phyloP scores from a whole-genome alignment of 257 asterid species.

The Thymus quinquecostatus region DNA sequence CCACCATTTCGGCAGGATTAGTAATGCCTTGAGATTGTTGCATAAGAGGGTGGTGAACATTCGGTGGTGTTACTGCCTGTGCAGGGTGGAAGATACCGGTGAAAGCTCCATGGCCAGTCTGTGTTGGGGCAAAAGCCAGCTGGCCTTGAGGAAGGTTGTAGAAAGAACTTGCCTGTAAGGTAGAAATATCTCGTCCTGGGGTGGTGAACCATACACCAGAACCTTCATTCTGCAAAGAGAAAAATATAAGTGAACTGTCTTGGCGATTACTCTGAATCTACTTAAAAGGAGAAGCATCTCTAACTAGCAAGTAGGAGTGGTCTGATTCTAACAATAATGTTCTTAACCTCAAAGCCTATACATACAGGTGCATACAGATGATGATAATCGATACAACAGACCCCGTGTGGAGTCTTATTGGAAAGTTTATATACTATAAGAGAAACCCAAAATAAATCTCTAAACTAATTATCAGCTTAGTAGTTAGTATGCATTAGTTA shows the following conservation, averaged over 20 bases:
- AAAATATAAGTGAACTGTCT: conserved; percentile 3
- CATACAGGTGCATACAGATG: not conserved
- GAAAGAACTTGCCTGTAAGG: conserved; percentile 76
- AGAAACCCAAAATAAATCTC: too few relatives aligned
- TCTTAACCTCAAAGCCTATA: not conserved
- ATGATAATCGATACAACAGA: not conserved
- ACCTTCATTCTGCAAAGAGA: conserved; percentile 67
- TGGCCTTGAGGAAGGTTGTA: conserved; percentile 88
- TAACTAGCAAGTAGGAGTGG: not conserved
- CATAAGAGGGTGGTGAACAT: conserved; percentile 77
- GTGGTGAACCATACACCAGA: conserved; percentile 74
- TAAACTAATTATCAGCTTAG: too few relatives aligned
- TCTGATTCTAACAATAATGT: not conserved
- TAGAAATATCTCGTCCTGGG: conserved; percentile 70
- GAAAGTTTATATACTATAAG: too few relatives aligned
- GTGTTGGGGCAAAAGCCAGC: conserved; percentile 72
- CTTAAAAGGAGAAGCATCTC: not conserved
- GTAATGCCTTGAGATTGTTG: conserved; percentile 85
- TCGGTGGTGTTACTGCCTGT: conserved; percentile 65
- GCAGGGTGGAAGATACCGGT: conserved; percentile 79
- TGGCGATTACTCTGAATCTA: conserved; percentile 17
- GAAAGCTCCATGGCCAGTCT: conserved; percentile 78
- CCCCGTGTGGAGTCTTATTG: too few relatives aligned
- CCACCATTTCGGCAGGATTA: conserved; percentile 76
- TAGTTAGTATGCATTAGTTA: too few relatives aligned